phyloP scores from a whole-genome alignment of 1,284 basidiomycete genomes.

The Anthracocystis walkeri region DNA sequence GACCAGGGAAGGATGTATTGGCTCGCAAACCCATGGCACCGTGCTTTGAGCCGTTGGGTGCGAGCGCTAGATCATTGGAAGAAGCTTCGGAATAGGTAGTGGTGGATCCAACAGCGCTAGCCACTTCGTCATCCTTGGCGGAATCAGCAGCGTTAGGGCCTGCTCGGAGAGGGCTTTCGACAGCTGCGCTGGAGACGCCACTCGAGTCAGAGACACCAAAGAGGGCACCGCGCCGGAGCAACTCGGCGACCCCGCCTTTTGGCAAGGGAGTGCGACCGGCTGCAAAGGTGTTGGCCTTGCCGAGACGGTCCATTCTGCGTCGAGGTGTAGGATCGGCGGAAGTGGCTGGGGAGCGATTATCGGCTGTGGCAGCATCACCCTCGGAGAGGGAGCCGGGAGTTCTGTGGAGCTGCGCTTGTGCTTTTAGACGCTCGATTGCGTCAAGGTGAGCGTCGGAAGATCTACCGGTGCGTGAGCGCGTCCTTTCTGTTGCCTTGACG shows the following conservation, averaged over 20 bases:
- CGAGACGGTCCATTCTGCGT: slow-evolving; percentile 49
- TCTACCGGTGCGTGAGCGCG: slow-evolving; percentile 16
- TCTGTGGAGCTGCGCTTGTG: slow-evolving; percentile 35
- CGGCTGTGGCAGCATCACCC: slow-evolving; percentile 17
- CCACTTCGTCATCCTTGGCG: slow-evolving; percentile 34
- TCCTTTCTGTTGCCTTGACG: slow-evolving; percentile 42
- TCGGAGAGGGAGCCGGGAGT: slow-evolving; percentile 36
- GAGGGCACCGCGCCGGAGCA: slow-evolving; percentile 48
- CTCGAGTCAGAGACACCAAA: slow-evolving; percentile 40
- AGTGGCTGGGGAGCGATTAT: slow-evolving; percentile 21
- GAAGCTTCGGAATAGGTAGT: slow-evolving; percentile 43
- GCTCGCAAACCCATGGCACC: slow-evolving; percentile 44
- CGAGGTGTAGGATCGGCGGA: slow-evolving; percentile 27
- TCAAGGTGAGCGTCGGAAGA: slow-evolving; percentile 42
- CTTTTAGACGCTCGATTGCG: slow-evolving; percentile 45
- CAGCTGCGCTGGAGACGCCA: slow-evolving; percentile 18
- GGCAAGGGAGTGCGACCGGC: slow-evolving; percentile 49
- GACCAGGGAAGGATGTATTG: slow-evolving; percentile 51
- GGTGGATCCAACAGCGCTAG: slow-evolving; percentile 33
- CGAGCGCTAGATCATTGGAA: slow-evolving; percentile 44
- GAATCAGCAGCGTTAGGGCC: slow-evolving; percentile 7
- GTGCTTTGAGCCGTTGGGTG: slow-evolving; percentile 38
- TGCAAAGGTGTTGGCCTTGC: slow-evolving; percentile 47
- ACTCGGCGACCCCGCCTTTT: slow-evolving; percentile 42
- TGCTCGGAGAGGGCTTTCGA: slow-evolving; percentile 31